Base-by-base conservation (phyloP, 179 eudicot genomes). In the Camellia oleifera region DNA sequence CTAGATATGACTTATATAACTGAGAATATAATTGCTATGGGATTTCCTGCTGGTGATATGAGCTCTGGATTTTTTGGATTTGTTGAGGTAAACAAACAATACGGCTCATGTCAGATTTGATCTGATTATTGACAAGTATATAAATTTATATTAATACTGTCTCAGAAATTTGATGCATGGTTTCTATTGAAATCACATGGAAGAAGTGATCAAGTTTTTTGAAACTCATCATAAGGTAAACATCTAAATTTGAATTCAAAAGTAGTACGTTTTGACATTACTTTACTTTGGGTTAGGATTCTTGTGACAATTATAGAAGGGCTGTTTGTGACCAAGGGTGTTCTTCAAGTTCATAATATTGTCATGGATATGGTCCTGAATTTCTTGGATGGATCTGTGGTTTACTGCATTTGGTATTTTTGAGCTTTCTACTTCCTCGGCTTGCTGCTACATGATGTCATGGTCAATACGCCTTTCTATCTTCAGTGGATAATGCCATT, bases 1-100 rank as follows among this genome's bases (percentile, higher is more conserved):
- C 89, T 95, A 83, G 99, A 95, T 85, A 84, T 95, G 95, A 90
- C 97, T 32, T 95, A 95, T 79, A 94, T 95, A 40, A 95, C 98
- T 60, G 98, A 94, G 85, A 95, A 92, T 81, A 84, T 95, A 50
- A 90, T 95, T 71, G 99, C 99, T 70, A 95, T 95, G 99, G 99
- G 99, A n/a, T 95, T 95, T 81, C 99, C 99, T 77, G 99, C 98
- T 81, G 99, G 99, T 79, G 99, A 95, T 86, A 82, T 92, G 76
- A 95, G 99, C 78, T 95, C 99, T 76, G 99, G 99, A 26, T 83
- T 95, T 71, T 92, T 94, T 84, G 99, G 98, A 81, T 95, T 89
- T 88, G 89, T 95, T 65, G 99, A 95, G 98, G 99, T 95, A 89
- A 79, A 18, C 32, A 71, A 50, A 79, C 63, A 10, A 67, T 61